phyloP scores from a whole-genome alignment of 345 rosid species.

The Xanthoceras sorbifolium region DNA sequence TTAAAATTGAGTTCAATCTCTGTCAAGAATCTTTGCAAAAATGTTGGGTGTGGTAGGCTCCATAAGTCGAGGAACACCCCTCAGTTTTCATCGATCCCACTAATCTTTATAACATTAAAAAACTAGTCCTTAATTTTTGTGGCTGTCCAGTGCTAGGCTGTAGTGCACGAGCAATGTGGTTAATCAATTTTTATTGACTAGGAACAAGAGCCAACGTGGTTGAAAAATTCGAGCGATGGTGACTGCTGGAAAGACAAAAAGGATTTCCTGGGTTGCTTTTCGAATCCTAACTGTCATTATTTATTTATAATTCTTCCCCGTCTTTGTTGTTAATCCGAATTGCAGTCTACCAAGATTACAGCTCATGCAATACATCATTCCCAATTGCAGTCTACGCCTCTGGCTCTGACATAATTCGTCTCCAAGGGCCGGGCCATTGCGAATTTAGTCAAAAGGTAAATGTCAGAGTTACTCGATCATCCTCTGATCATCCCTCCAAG shows the following conservation, averaged over 20 bases:
- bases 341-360: too few species aligned
- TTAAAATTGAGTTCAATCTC: too few species aligned
- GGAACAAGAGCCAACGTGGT: neutral
- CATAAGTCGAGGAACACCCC: neutral
- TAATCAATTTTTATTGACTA: too few species aligned
- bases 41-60: neutral
- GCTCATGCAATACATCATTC: too few species aligned
- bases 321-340: too few species aligned
- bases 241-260: neutral
- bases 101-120: neutral
- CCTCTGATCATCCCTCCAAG: too few species aligned
- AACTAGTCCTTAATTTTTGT: neutral
- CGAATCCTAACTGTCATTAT: constrained; percentile 12
- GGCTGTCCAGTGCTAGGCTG: constrained; percentile 39
- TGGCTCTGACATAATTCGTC: too few species aligned
- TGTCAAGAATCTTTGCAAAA: constrained; percentile 15
- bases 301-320: neutral
- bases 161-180: constrained; percentile 22
- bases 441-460: neutral
- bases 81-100: constrained; percentile 25
- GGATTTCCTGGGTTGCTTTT: constrained; percentile 15
- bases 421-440: neutral
- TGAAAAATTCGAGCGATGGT: neutral
- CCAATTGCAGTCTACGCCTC: too few species aligned
- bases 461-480: neutral